Conservation (phyloP, 2,329 filamentous ascomycete genomes). For the Cytospora chrysosperma region DNA sequence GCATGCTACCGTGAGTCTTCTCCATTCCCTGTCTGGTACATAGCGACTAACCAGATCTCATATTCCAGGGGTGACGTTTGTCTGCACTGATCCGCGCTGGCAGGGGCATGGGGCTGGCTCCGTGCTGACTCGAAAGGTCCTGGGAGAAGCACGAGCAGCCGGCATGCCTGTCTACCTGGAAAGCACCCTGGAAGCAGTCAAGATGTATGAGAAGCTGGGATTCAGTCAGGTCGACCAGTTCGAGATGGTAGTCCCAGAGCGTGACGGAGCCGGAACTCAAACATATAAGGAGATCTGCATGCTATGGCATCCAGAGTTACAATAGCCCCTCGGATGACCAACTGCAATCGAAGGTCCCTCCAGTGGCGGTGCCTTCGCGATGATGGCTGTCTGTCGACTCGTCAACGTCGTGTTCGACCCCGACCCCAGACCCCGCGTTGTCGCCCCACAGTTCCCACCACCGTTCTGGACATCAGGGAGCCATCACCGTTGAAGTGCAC, state of each 20-base stretch:
- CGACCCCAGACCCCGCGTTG: conserved; percentile 14
- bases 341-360: neutral
- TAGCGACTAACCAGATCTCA: conserved; percentile 9
- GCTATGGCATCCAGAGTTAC: conserved; percentile 27
- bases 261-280: conserved; percentile 25
- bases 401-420: neutral
- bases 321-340: neutral
- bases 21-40: conserved; percentile 20
- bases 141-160: conserved; percentile 34
- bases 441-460: conserved; percentile 1
- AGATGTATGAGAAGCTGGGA: conserved; percentile 39
- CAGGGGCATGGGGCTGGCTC: conserved; percentile 34
- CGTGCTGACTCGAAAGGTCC: conserved; percentile 35
- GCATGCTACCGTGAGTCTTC: conserved; percentile 38
- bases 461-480: neutral
- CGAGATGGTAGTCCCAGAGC: conserved; percentile 36
- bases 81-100: conserved; percentile 39
- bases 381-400: neutral
- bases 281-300: conserved; percentile 35
- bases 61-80: conserved; percentile 37
- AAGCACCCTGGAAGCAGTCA: conserved; percentile 39
- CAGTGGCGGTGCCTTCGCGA: neutral
- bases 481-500: neutral
- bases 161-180: conserved; percentile 39
- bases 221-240: conserved; percentile 36